These are phyloP conservation scores for Exserohilum rostratum DNA, from an alignment of 2,329 filamentous ascomycete genomes.

Conservation along the genomic window DNA sequence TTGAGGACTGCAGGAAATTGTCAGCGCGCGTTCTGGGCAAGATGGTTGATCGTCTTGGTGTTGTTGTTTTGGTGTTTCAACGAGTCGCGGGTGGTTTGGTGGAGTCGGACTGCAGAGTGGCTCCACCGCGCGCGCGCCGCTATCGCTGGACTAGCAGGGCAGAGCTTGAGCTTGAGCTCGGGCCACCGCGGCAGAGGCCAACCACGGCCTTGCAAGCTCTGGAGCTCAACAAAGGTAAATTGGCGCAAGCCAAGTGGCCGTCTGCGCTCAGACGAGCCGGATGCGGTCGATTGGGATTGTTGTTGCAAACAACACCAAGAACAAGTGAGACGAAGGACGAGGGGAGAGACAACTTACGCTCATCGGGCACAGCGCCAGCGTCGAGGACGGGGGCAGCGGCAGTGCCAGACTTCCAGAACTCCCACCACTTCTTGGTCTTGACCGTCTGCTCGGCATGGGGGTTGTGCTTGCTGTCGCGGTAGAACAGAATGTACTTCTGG, in stretches of 20 bases:
- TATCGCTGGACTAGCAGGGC: slow-evolving; percentile 9
- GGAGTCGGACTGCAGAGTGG: slow-evolving; percentile 23
- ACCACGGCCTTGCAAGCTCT: slow-evolving; percentile 14
- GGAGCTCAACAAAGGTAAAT: slow-evolving; percentile 16
- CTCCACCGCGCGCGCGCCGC: slow-evolving; percentile 23
- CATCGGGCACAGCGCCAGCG: slow-evolving; percentile 61
- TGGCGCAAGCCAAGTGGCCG: background rate
- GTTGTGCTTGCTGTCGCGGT: slow-evolving; percentile 63
- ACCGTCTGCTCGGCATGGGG: slow-evolving; percentile 52
- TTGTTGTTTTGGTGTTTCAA: slow-evolving; percentile 2
- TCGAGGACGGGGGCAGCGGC: slow-evolving; percentile 41
- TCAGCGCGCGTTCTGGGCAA: slow-evolving; percentile 47
- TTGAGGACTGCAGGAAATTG: slow-evolving; percentile 54
- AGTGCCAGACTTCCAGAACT: slow-evolving; percentile 59
- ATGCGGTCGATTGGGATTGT: background rate
- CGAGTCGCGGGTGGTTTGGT: slow-evolving; percentile 23
- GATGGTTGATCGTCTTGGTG: slow-evolving; percentile 6
- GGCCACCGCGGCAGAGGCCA: slow-evolving; percentile 13
- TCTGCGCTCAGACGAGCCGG: no score
- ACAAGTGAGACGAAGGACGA: no score
- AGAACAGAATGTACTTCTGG: slow-evolving; percentile 71
- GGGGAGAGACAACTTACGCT: slow-evolving; percentile 44
- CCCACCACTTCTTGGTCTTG: slow-evolving; percentile 63
- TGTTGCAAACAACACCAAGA: no score
- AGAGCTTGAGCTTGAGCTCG: slow-evolving; percentile 28